Conservation (phyloP, 352 stramenopile genomes). For the Salisapilia sapeloensis region DNA sequence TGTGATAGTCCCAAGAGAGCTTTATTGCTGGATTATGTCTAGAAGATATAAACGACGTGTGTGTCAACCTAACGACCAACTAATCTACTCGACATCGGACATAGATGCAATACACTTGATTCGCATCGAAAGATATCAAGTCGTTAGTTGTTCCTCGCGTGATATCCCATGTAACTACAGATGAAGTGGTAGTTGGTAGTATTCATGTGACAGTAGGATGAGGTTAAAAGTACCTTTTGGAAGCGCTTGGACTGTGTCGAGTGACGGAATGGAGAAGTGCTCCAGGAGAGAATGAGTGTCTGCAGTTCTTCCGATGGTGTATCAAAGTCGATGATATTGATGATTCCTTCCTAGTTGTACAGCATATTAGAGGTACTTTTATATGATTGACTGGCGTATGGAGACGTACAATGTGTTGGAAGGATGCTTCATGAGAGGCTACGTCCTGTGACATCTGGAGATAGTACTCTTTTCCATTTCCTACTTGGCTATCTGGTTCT, state of each 20-base stretch:
- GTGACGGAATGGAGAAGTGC: constrained; percentile 60
- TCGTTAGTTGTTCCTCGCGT: too few species aligned
- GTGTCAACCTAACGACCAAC: too few species aligned
- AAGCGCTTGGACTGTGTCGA: constrained; percentile 22
- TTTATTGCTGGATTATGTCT: constrained; percentile 41
- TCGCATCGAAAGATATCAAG: too few species aligned
- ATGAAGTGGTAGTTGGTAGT: background rate
- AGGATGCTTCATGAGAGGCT: constrained; percentile 61
- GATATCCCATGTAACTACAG: too few species aligned
- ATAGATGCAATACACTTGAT: too few species aligned
- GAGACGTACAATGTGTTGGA: constrained; percentile 51
- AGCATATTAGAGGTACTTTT: background rate
- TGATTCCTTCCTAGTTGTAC: constrained; percentile 24
- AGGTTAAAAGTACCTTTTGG: constrained; percentile 14
- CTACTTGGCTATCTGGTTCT: background rate
- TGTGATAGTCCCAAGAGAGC: constrained; percentile 18
- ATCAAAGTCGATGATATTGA: constrained; percentile 50
- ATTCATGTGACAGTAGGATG: background rate
- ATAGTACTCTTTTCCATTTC: constrained; percentile 15
- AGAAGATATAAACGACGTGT: constrained; percentile 56
- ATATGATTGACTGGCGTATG: background rate
- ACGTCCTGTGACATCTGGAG: constrained; percentile 44
- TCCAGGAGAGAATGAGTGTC: constrained; percentile 70
- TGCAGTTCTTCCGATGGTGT: constrained; percentile 48
- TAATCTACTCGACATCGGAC: too few species aligned